Base-by-base conservation (phyloP, 2,329 filamentous ascomycete genomes). In the Phialemoniopsis sp. region DNA sequence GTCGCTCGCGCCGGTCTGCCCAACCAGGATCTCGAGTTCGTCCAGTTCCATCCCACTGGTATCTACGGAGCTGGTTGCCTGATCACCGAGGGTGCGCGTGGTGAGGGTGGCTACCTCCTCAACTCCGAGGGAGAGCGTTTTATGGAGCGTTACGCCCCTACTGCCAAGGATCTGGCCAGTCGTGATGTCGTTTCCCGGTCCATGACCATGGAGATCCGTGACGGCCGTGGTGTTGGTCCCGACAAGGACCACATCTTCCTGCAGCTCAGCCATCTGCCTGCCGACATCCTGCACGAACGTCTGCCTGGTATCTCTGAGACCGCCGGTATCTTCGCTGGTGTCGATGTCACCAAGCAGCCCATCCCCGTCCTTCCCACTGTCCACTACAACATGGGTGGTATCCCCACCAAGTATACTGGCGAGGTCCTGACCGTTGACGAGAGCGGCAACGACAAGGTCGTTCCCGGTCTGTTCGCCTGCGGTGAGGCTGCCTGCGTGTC, bases 371-470 rank as follows among this genome's bases (percentile, higher is more conserved):
- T 97, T 47, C 91, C 91, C 42, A 97, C 91, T 33, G 91, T 96
- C 52, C 90, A 98, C 77, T 98, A 98, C 80, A 96, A 96, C 79
- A 98, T 97, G 93, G 91, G 91, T 68, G 91, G 93, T 78, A 96
- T 98, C 54, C 91, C 91, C 38, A 97, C 93, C 52, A 89, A 88
- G 59, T 97, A 95, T 78, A 96, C 89, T 46, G 91, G 93, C 66
- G 89, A 98, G 71, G 93, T 97, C 45, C 69, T 98, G 52, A 94
- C 89, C 14, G 73, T 95, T 38, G 89, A 96, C 54, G 84, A 87
- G 59, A 64, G 80, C 46, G 93, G 93, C 51, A 81, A 95, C 42
- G 93, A 97, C 72, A 79, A 95, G 76, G 79, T 95, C 53, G 93
- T 98, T 16, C 89, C 89, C 42, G 91, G 91, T 66, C 80, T 98